Evolutionary conservation across 2,329 filamentous ascomycete genomes (phyloP).

Genomic region (Simplicillium sp.): DNA sequence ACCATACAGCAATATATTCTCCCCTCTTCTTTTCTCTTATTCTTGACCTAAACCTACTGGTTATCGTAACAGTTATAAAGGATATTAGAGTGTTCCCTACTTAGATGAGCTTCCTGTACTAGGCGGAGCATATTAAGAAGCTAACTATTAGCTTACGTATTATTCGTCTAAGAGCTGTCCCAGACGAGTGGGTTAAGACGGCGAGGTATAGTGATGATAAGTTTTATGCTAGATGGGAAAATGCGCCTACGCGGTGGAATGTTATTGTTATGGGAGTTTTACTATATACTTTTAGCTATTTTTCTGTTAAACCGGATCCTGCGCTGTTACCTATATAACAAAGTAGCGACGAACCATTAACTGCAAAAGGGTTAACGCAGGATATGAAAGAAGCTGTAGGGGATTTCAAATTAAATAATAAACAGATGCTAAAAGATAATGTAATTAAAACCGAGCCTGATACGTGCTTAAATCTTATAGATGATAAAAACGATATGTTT

Average conservation of each 20-base stretch:
- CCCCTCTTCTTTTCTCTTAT: no score
- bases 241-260: background rate
- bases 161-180: background rate
- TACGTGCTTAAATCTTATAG: background rate
- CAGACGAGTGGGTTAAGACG: constrained; percentile 1
- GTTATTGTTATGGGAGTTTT: background rate
- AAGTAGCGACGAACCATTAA: no score
- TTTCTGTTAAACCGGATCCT: background rate
- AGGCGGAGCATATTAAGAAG: constrained; percentile 1
- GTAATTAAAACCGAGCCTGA: no score
- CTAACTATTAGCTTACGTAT: constrained; percentile 2
- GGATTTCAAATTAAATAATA: no score
- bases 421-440: no score
- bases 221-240: background rate
- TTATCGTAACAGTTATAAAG: no score
- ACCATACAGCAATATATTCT: no score
- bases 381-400: no score
- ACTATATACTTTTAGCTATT: background rate
- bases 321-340: background rate
- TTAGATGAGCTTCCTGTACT: constrained; percentile 3
- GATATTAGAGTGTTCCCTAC: background rate
- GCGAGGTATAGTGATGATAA: background rate
- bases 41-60: no score
- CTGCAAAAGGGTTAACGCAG: no score
- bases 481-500: background rate